Evolutionary conservation across 225 moss, liverwort and hornwort genomes (phyloP).

Genomic region (Bryum argenteum): DNA sequence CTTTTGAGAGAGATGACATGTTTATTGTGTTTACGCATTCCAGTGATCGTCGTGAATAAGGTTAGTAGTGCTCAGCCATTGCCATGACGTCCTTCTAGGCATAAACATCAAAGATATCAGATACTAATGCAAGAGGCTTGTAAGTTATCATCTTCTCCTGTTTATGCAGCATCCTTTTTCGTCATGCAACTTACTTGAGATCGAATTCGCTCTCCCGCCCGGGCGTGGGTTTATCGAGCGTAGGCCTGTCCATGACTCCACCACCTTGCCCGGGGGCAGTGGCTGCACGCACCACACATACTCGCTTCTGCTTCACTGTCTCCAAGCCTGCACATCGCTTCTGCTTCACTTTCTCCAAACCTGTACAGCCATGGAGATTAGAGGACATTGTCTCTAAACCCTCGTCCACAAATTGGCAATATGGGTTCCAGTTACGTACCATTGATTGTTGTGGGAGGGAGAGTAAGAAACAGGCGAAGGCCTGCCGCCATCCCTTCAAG

Average conservation of each 20-base stretch:
- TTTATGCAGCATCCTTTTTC: no score
- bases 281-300: conserved; percentile 44
- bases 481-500: conserved; percentile 45
- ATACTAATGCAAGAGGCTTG: no score
- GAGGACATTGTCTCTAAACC: no score
- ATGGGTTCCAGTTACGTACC: conserved; percentile 9
- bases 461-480: conserved; percentile 46
- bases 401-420: no score
- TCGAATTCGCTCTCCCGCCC: conserved; percentile 92
- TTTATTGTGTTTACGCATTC: no score
- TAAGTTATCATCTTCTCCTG: no score
- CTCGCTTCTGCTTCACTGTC: conserved; percentile 35
- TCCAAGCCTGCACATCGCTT: conserved; percentile 49
- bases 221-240: conserved; percentile 73
- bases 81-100: no score
- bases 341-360: no score
- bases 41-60: no score
- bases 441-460: conserved; percentile 35
- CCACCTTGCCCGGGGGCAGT: conserved; percentile 65
- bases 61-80: no score
- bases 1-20: no score
- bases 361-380: neutral
- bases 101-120: no score
- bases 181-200: conserved; percentile 62
- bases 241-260: conserved; percentile 83